Evolutionary conservation across 106 monocot species (phyloP).

Genomic region (Narthecium ossifragum): DNA sequence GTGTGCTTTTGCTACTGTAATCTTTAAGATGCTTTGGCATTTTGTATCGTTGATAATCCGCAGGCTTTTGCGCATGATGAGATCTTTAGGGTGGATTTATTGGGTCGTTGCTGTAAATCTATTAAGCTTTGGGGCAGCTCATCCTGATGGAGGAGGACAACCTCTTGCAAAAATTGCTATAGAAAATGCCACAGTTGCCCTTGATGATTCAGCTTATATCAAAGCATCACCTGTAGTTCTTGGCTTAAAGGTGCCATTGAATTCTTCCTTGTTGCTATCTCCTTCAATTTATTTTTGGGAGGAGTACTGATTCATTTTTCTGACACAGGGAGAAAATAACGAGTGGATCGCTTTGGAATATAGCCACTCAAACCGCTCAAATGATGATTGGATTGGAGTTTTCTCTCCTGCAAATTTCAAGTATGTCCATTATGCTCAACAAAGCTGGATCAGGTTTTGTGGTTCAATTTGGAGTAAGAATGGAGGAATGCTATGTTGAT

Average conservation of each 20-base stretch:
- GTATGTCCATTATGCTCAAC: conserved; percentile 14
- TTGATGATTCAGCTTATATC: conserved; percentile 40
- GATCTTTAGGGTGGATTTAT: neutral
- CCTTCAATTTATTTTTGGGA: neutral
- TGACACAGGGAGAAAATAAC: conserved; percentile 44
- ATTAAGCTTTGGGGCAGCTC: neutral
- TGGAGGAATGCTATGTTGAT: neutral
- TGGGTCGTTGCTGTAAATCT: neutral
- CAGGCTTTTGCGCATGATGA: conserved; percentile 3
- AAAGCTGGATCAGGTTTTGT: no score
- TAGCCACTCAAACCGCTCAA: conserved; percentile 55
- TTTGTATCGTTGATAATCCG: neutral
- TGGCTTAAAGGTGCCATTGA: conserved; percentile 68
- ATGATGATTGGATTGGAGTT: conserved; percentile 92
- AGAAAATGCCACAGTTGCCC: conserved; percentile 33
- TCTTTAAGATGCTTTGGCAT: neutral
- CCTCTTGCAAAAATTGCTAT: conserved; percentile 73
- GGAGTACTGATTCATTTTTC: neutral
- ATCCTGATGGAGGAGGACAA: conserved; percentile 41
- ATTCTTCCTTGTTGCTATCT: no score
- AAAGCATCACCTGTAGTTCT: conserved; percentile 55
- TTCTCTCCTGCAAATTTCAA: conserved; percentile 95
- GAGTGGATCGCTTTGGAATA: conserved; percentile 76
- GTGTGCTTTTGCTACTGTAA: no score
- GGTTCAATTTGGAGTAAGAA: neutral